Evolutionary conservation across 2,329 filamentous ascomycete species (phyloP).

Genomic region (Hypoxylon sp.): DNA sequence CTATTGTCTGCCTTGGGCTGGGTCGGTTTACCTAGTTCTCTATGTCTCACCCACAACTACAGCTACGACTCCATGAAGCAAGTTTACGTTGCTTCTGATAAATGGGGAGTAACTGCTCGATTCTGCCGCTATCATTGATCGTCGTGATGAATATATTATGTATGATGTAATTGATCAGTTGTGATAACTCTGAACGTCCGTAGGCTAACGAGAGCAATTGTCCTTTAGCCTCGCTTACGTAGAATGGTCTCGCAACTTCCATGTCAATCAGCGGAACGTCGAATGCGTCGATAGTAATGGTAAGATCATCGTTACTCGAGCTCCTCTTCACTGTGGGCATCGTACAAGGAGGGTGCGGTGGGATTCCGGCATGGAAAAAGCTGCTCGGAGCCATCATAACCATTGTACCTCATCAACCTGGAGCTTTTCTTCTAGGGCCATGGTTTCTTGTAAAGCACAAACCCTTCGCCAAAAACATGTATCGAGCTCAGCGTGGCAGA

Average conservation of each 20-base stretch:
- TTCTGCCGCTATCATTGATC: neutral
- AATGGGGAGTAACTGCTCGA: neutral
- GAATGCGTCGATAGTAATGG: slow-evolving; percentile 28
- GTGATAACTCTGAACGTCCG: neutral
- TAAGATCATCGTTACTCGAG: slow-evolving; percentile 33
- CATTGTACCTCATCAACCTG: neutral
- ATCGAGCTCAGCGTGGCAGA: neutral
- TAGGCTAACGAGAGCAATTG: neutral
- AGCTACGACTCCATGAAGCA: neutral
- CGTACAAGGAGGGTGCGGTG: neutral
- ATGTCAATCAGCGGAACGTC: slow-evolving; percentile 26
- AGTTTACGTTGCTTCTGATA: slow-evolving; percentile 1
- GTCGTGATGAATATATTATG: neutral
- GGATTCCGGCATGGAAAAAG: neutral
- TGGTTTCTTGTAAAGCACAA: neutral
- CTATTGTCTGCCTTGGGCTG: neutral
- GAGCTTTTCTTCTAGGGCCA: neutral
- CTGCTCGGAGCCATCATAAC: too few species aligned
- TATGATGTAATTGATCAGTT: slow-evolving; percentile 16
- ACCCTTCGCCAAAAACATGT: neutral
- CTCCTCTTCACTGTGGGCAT: neutral
- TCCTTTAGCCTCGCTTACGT: slow-evolving; percentile 18
- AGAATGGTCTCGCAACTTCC: slow-evolving; percentile 9
- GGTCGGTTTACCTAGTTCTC: neutral
- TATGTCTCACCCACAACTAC: neutral